These are phyloP conservation scores for Xylaria flabelliformis DNA, from an alignment of 495 filamentous ascomycete species.

Conservation along the genomic window DNA sequence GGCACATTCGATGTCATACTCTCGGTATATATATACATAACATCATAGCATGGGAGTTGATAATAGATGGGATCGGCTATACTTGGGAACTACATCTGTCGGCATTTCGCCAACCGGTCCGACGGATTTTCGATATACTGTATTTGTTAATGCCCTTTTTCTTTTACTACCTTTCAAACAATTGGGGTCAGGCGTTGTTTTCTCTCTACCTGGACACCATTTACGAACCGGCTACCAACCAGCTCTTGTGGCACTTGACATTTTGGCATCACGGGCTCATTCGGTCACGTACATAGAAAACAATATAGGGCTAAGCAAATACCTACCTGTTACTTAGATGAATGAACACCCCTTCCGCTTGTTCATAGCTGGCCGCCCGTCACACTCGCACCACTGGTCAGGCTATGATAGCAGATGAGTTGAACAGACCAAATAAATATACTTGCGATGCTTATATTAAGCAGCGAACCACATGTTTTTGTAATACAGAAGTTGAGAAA, in stretches of 20 bases:
- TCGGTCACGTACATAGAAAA: constrained; percentile 19
- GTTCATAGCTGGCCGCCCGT: constrained; percentile 1
- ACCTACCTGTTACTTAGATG: constrained; percentile 8
- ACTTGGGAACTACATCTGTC: constrained; percentile 17
- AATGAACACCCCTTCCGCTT: not conserved
- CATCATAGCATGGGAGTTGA: constrained; percentile 31
- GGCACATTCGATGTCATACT: constrained; percentile 23
- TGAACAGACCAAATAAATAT: constrained; percentile 10
- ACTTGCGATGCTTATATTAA: not conserved
- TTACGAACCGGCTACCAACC: constrained; percentile 21
- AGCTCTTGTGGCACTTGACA: not conserved
- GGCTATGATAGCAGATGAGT: not conserved
- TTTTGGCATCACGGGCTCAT: constrained; percentile 9
- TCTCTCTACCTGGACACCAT: constrained; percentile 9
- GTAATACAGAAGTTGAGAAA: not conserved
- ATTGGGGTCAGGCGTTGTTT: constrained; percentile 12
- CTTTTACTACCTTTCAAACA: not conserved
- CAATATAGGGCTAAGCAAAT: constrained; percentile 16
- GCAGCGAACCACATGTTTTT: not conserved
- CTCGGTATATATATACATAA: constrained; percentile 23
- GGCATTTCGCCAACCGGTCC: constrained; percentile 13
- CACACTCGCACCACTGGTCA: not conserved
- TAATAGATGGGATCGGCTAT: constrained; percentile 30
- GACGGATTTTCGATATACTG: constrained; percentile 21
- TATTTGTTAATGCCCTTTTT: constrained; percentile 28